These are phyloP conservation scores for Thalassiosira livingstoniorum DNA, from an alignment of 352 stramenopile genomes.

Conservation along the genomic window DNA sequence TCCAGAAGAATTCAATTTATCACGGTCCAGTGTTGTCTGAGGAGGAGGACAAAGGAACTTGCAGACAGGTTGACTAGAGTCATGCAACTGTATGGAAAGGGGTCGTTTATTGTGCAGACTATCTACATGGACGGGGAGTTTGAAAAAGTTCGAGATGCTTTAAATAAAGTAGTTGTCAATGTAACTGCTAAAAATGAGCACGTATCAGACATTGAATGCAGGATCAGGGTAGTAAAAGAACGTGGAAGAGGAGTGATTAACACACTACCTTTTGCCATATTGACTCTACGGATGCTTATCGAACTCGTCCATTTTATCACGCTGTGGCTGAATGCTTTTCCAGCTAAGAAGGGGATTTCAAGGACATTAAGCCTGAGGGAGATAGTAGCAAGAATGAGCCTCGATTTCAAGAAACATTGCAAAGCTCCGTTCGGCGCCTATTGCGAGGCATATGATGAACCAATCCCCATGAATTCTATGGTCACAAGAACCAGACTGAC, in stretches of 20 bases:
- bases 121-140: slow-evolving; percentile 50
- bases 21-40: slow-evolving; percentile 9
- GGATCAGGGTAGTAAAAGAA: slow-evolving; percentile 8
- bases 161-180: too few species aligned
- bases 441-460: background rate
- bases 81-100: slow-evolving; percentile 11
- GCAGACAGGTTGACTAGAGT: slow-evolving; percentile 9
- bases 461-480: background rate
- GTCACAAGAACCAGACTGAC: background rate
- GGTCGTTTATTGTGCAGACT: slow-evolving; percentile 43
- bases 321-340: slow-evolving; percentile 27
- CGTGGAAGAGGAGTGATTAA: background rate
- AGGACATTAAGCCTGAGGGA: background rate
- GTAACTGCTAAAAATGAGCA: background rate
- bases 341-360: slow-evolving; percentile 1
- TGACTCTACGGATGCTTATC: background rate
- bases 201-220: background rate
- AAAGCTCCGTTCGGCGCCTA: slow-evolving; percentile 3
- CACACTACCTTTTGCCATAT: background rate
- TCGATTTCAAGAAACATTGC: slow-evolving; percentile 32
- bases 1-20: slow-evolving; percentile 33
- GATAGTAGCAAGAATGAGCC: slow-evolving; percentile 17
- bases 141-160: slow-evolving; percentile 1
- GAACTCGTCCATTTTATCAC: slow-evolving; percentile 2
- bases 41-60: slow-evolving; percentile 7